Evolutionary conservation across 1,139 yeast species (phyloP).

Genomic region (Lodderomyces jiufengensis): DNA sequence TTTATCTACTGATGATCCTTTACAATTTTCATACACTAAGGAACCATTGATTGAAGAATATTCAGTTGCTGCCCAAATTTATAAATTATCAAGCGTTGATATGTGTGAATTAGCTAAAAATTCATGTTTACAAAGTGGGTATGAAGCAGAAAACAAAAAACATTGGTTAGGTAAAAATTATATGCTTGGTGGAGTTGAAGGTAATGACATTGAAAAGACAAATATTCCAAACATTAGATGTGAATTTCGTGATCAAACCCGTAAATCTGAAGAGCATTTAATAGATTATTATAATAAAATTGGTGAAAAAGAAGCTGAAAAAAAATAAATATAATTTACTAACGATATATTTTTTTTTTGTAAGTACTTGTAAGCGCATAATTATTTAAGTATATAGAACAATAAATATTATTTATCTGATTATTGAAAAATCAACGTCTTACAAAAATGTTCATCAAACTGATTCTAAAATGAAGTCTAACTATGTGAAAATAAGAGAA

Average conservation of each 20-base stretch:
- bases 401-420: too few relatives aligned
- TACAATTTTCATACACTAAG: conserved; percentile 92
- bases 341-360: too few relatives aligned
- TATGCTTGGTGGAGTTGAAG: conserved; percentile 59
- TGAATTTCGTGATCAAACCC: conserved; percentile 77
- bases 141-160: conserved; percentile 76
- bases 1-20: conserved; percentile 66
- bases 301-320: background rate
- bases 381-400: too few relatives aligned
- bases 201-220: conserved; percentile 88
- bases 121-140: conserved; percentile 90
- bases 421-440: too few relatives aligned
- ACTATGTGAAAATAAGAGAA: background rate
- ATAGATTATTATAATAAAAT: conserved; percentile 51
- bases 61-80: conserved; percentile 96
- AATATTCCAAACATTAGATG: conserved; percentile 90
- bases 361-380: too few relatives aligned
- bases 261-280: conserved; percentile 69
- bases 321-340: too few relatives aligned
- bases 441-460: too few relatives aligned
- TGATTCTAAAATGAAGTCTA: too few relatives aligned
- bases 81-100: conserved; percentile 88
- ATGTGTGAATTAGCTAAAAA: conserved; percentile 91
- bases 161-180: conserved; percentile 90
- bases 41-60: conserved; percentile 98